A percentile compares a stretch with the other conserved stretches of the same genome.
Conservation (phyloP, 1,284 basidiomycete genomes). For the Tylopilus sp. region DNA sequence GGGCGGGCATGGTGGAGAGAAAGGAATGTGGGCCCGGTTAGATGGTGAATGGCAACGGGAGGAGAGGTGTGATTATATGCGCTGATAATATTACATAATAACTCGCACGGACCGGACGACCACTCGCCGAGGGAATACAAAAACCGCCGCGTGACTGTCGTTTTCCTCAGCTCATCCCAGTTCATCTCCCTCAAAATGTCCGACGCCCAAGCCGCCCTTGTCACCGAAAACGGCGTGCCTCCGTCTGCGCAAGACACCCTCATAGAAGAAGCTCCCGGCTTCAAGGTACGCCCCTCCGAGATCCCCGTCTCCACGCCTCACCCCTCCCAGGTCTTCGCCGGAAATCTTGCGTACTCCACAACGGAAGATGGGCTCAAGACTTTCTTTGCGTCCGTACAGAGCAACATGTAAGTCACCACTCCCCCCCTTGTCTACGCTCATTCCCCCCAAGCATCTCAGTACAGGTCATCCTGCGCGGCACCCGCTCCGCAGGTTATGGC, state of each 20-base stretch:
- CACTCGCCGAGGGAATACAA: too few species aligned
- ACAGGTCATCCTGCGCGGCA: constrained; percentile 78
- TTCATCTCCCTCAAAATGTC: constrained; percentile 63
- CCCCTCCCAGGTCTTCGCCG: constrained; percentile 69
- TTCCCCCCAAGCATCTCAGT: constrained; percentile 56
- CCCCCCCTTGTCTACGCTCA: constrained; percentile 19
- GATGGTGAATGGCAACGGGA: too few species aligned
- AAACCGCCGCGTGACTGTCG: constrained; percentile 25
- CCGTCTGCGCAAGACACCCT: constrained; percentile 63
- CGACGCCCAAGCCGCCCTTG: constrained; percentile 77
- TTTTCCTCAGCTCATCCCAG: too few species aligned
- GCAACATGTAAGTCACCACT: constrained; percentile 66
- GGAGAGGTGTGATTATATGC: too few species aligned
- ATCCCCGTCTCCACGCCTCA: constrained; percentile 16
- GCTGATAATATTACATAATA: background rate
- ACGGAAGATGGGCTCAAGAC: constrained; percentile 87
- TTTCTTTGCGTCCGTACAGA: constrained; percentile 80
- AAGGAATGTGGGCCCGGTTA: constrained; percentile 21
- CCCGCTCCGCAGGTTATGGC: constrained; percentile 85
- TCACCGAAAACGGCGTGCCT: constrained; percentile 76
- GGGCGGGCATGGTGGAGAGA: constrained; percentile 43
- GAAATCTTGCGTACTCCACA: constrained; percentile 84
- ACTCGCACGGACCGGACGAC: constrained; percentile 6
- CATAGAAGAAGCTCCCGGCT: constrained; percentile 66
- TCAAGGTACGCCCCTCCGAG: constrained; percentile 53